These are phyloP conservation scores for Pseudodiploospora longispora DNA, from an alignment of 2,329 filamentous ascomycete species.

Conservation along the genomic window DNA sequence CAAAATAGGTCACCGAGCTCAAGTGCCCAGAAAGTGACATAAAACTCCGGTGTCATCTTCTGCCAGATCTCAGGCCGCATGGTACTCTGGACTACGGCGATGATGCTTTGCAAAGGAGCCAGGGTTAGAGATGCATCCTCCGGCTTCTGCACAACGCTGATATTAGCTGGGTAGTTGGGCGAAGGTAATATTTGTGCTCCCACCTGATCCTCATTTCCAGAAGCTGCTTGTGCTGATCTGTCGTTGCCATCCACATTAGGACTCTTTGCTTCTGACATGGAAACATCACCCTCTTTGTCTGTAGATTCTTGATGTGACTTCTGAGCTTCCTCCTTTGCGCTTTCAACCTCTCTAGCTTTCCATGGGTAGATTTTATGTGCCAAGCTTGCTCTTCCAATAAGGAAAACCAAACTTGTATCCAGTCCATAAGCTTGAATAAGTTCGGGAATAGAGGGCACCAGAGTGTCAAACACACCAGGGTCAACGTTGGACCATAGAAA, in stretches of 20 bases:
- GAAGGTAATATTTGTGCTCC: conserved; percentile 10
- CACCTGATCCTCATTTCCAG: conserved; percentile 25
- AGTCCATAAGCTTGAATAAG: conserved; percentile 74
- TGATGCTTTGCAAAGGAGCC: conserved; percentile 56
- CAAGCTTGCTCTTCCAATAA: conserved; percentile 70
- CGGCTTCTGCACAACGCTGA: conserved; percentile 20
- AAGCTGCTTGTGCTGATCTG: conserved; percentile 17
- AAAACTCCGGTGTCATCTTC: conserved; percentile 71
- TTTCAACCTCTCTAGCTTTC: conserved; percentile 27
- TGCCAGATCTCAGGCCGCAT: conserved; percentile 58
- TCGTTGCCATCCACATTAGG: conserved; percentile 18
- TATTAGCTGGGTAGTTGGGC: conserved; percentile 16
- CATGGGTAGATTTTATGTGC: conserved; percentile 51
- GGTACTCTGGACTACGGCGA: conserved; percentile 56
- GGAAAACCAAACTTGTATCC: conserved; percentile 73
- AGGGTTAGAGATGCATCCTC: conserved; percentile 25
- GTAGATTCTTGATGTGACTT: conserved; percentile 16
- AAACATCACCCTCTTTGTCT: conserved; percentile 51
- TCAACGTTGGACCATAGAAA: conserved; percentile 74
- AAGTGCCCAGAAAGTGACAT: conserved; percentile 86
- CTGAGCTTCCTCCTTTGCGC: conserved; percentile 19
- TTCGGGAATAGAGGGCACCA: conserved; percentile 65
- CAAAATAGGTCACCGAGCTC: conserved; percentile 74
- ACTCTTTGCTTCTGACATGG: conserved; percentile 36
- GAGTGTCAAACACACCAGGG: conserved; percentile 65